Percentiles rank a stretch among this genome's conserved stretches.
Evolutionary conservation across 2,329 filamentous ascomycete genomes (phyloP).

Genomic region (Botrytis pseudocinerea): DNA sequence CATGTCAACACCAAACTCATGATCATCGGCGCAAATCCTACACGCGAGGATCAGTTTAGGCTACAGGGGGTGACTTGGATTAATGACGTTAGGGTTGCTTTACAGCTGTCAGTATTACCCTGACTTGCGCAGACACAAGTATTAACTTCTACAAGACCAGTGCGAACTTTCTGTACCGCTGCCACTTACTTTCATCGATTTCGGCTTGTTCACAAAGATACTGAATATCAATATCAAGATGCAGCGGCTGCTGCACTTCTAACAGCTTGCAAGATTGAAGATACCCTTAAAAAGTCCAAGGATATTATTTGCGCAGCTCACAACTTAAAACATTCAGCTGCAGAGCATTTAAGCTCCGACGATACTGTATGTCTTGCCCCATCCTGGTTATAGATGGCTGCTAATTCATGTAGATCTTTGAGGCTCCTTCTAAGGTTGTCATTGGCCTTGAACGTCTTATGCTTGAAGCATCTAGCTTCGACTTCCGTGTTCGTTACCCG

Average conservation of each 20-base stretch:
- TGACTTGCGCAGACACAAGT: neutral
- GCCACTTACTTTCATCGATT: conserved; percentile 94
- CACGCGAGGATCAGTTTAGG: conserved; percentile 76
- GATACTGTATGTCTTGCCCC: conserved; percentile 63
- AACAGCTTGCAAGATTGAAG: conserved; percentile 94
- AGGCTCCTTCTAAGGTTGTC: conserved; percentile 74
- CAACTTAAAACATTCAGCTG: conserved; percentile 67
- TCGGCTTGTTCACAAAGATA: conserved; percentile 79
- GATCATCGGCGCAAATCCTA: conserved; percentile 68
- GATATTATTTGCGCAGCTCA: conserved; percentile 91
- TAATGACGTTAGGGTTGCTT: conserved; percentile 74
- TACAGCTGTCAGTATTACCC: conserved; percentile 68
- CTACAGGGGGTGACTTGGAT: conserved; percentile 88
- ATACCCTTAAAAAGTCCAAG: conserved; percentile 93
- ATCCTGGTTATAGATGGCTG: neutral
- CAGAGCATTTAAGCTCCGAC: conserved; percentile 73
- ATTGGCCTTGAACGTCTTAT: conserved; percentile 90
- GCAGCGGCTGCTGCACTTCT: conserved; percentile 86
- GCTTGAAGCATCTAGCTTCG: conserved; percentile 88
- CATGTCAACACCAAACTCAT: conserved; percentile 72
- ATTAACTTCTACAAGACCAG: conserved; percentile 57
- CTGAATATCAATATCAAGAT: conserved; percentile 83
- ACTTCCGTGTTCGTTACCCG: conserved; percentile 86
- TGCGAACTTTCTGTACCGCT: conserved; percentile 89
- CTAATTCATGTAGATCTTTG: conserved; percentile 64